Conservation (phyloP, 2,329 filamentous ascomycete species). For the Chaetomium olivaceum region DNA sequence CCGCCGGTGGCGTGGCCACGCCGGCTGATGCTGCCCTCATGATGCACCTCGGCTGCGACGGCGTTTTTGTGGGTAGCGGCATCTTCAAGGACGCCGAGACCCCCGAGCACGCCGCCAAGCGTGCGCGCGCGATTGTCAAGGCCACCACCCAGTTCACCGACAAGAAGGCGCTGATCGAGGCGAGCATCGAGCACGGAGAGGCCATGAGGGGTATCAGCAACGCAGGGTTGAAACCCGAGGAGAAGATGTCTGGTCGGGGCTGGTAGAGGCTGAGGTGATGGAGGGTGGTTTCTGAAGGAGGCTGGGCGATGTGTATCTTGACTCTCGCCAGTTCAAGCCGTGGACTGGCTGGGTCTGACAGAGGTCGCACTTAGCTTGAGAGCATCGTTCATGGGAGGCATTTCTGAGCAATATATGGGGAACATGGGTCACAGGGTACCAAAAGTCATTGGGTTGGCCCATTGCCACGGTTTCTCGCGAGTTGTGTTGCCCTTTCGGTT, state of each 20-base stretch:
- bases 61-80: slow-evolving; percentile 93
- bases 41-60: slow-evolving; percentile 99
- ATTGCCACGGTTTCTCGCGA: neutral
- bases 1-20: slow-evolving; percentile 98
- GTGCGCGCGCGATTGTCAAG: slow-evolving; percentile 91
- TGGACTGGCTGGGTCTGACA: neutral
- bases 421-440: neutral
- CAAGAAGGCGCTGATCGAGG: slow-evolving; percentile 79
- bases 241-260: slow-evolving; percentile 82
- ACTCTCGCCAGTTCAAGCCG: slow-evolving; percentile 13
- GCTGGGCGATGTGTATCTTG: neutral
- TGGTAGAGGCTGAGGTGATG: slow-evolving; percentile 59
- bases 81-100: slow-evolving; percentile 74
- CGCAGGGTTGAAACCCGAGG: slow-evolving; percentile 69
- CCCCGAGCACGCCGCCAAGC: slow-evolving; percentile 81
- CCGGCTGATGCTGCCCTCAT: slow-evolving; percentile 92
- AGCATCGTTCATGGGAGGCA: neutral
- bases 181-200: slow-evolving; percentile 87
- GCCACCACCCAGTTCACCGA: slow-evolving; percentile 91
- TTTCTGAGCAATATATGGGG: neutral
- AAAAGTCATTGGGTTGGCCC: neutral
- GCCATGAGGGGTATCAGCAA: slow-evolving; percentile 97
- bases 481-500: neutral
- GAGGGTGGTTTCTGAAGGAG: neutral
- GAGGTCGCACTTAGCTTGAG: neutral